Conservation (phyloP, 1,139 yeast species). For the Magnusiomyces sp. region DNA sequence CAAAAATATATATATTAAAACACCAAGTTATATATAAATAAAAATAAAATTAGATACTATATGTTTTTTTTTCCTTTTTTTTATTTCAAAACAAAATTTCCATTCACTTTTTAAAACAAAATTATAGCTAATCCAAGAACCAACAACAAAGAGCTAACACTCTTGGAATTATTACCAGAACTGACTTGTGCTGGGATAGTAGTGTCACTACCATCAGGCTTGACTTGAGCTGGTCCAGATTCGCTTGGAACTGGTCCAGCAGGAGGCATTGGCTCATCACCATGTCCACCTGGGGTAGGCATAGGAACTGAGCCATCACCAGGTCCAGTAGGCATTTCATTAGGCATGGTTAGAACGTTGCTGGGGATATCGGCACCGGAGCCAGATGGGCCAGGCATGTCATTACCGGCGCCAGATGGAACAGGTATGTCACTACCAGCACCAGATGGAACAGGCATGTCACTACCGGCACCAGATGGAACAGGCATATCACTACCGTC, state of each 20-base stretch:
- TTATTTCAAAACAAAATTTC: neutral
- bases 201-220: neutral
- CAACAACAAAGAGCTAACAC: neutral
- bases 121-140: neutral
- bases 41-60: neutral
- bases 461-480: neutral
- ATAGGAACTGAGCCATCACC: slow-evolving; percentile 3
- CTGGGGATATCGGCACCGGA: too few relatives aligned
- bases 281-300: slow-evolving; percentile 3
- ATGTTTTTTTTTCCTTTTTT: neutral
- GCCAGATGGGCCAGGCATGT: too few relatives aligned
- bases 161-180: neutral
- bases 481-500: neutral
- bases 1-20: neutral
- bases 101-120: neutral
- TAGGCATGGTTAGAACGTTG: too few relatives aligned
- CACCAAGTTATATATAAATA: neutral
- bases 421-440: neutral
- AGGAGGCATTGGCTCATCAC: neutral
- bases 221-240: neutral
- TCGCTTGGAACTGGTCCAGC: neutral
- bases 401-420: too few relatives aligned
- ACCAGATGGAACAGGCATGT: neutral
- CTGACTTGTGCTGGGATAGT: slow-evolving; percentile 4
- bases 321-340: too few relatives aligned